Base-by-base conservation (phyloP, 345 rosid species). In the Salix arbutifolia region DNA sequence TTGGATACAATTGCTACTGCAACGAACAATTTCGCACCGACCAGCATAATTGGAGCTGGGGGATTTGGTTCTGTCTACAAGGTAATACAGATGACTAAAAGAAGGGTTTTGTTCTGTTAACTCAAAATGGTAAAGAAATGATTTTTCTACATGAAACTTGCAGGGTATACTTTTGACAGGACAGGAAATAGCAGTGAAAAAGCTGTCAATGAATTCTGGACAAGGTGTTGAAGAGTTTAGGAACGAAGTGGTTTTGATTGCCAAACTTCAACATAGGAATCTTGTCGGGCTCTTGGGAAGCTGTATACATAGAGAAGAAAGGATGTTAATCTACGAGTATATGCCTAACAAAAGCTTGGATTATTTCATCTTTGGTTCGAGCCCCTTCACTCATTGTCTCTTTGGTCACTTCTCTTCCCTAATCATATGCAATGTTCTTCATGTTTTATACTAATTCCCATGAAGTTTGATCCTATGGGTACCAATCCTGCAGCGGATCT, bases 51-150 rank as follows among this genome's bases (percentile, higher is more conserved):
- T n/a, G 90, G 88, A 14, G 58, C 70, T 18, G 90, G 87, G 9
- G 90, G 88, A 23, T 85, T 83, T 70, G 86, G 90, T 33, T 67
- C 83, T 23, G 86, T 87, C 42, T 87, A 85, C 75, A 79, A 74
- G 82, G 78, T 79, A 69, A 56, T 11, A 12, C 46, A 11, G 14
- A 42, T 42, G 11, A 3, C 46, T 0, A 72, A 7, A 71, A 50
- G 1, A 9, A 10, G 23, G 2, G 1, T 37, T 21, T 23, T 31
- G 62, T 1, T 14, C 31, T 25, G 17, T 23, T 5, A 21, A 28
- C n/a, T 16, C 21, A 30, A 28, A 14, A 23, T 5, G 6, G 44
- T 42, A 64, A 42, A 40, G 26, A 75, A 11, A 52, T 30, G 30
- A 28, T 10, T 50, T 67, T 77, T 35, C 48, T 21, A 53, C 14